Base-by-base conservation (phyloP, 768 basidiomycete genomes). In the Multifurca ochricompacta region DNA sequence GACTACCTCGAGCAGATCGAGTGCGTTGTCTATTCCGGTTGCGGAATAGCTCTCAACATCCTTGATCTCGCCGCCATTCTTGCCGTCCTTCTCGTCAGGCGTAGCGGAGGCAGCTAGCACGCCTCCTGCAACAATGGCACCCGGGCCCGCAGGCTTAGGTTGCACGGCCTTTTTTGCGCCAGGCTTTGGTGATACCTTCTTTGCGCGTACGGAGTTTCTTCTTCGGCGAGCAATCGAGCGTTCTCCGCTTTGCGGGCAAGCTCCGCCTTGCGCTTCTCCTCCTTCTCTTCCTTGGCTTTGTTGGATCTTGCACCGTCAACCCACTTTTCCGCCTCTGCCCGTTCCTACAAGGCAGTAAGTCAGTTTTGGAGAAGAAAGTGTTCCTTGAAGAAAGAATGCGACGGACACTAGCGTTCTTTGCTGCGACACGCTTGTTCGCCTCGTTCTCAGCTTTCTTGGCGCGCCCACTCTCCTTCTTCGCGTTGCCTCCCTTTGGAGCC, bases 381-480 rank as follows among this genome's bases (percentile, higher is more conserved):
- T 81, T 70, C 69, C 95, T 92, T 68, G 60, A 41, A 40, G 27
- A 41, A 8, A 16, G 4, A 27, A 21, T 21, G 39, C n/a, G 31
- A 35, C 66, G 44, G 46, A 83, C 89, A 71, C 78, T 82, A 11
- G 81, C 87, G 7, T 74, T 75, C 10, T 73, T 75, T 0, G 75
- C 82, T 4, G 73, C 75, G 6, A 77, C 80, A 58, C 79, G 77
- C 69, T 92, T 93, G 75, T 85, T 90, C 8, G 79, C 74, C 66
- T 91, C 89, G 66, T 91, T 93, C 65, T 93, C 88, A 23, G 89
- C 89, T 68, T 96, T 96, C 72, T 91, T 93, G 1, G 92, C 86
- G 50, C 87, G 71, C 4, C 93, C 92, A 39, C 81, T 71, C 69
- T 95, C 93, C 68, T 95, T 95, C 82, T 95, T 96, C 53, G 89